Evolutionary conservation across 768 basidiomycete genomes (phyloP), one percentile per base, ranked within the genome.

Genomic region (Mycena kentingensis): DNA sequence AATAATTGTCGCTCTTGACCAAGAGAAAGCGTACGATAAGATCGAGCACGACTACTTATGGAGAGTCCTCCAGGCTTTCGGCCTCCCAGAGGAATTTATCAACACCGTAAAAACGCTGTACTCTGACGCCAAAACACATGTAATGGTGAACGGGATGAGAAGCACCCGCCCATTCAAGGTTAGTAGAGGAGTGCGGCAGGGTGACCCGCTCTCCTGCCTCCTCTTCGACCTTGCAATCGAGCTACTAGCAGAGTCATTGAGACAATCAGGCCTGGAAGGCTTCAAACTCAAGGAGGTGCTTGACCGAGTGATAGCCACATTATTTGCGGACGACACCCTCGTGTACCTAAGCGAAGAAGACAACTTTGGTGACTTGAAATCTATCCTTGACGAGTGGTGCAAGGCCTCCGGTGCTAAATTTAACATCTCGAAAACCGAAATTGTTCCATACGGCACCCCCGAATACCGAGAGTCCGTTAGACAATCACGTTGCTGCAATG

Each of bases 121-220:
- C 25, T 28, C 15, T 19, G 43, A 35, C 25, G 34, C 32, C 38
- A 0, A 60, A 60, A 68, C 64, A 3, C 1, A 10, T 2, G 54
- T 69, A n/a, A 60, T 62, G 25, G 27, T 69, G 0, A 69, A 69
- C 19, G 63, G 68, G 11, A 29, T 28, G 6, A 18, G 37, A 0
- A 12, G 55, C 10, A 65, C 61, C 28, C n/a, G 3, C 25, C 27
- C 51, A 1, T 65, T 56, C 43, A 38, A 22, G n/a, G 54, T 67
- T 4, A 58, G 35, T 1, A 46, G 66, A 16, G 67, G 70, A 0
- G 68, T 70, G 0, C 8, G 66, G 15, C 71, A 71, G 25, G 68
- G 66, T 5, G 67, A 70, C 55, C 65, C 66, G 0, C 48, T 70
- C 0, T n/a, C n/a, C n/a, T n/a, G n/a, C n/a, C n/a, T n/a, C n/a